Evolutionary conservation across 148 eudicot genomes (phyloP), one percentile per base, ranked within the genome.

Genomic region (Chenopodium quinoa): DNA sequence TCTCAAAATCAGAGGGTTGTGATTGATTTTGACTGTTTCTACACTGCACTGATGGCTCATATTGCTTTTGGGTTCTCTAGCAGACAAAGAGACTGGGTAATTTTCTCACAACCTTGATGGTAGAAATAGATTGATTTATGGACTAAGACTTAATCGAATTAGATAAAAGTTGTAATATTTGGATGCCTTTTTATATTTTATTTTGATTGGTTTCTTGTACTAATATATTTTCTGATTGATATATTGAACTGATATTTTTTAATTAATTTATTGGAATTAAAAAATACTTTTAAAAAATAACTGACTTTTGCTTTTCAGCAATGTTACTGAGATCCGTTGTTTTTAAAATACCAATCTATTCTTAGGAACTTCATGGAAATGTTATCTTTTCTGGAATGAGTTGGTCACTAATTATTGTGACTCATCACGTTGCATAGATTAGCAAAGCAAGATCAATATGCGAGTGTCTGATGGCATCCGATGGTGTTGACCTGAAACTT

Each of bases 1-100:
- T 91, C 95, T 32, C 98, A 97, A 78, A 97, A 97, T 83, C 99
- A 94, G 81, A 92, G 97, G 83, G 91, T 81, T 77, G 93, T 97
- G n/a, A 88, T 97, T 77, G 95, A 97, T 87, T 90, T 91, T 80
- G 88, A 86, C 83, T 88, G 95, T 90, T 90, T 92, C 90, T 89
- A 94, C 86, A 78, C 82, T 72, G 94, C 88, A 31, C 80, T 97
- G 90, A 76, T 89, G 86, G 98, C 98, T 78, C 93, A 97, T 87
- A 86, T 97, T 80, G 95, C 99, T 82, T 89, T 90, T 82, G 99
- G 99, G 63, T 92, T 92, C 87, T 90, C 95, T 82, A 94, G 91
- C 89, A 92, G 90, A 86, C 94, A 91, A 85, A 89, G 71, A 48
- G 93, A 91, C 77, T 83, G 92, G 98, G 99, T 94, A 91, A 89